Base-by-base conservation (phyloP, 176 grass and related monocot genomes). In the Otatea glauca region DNA sequence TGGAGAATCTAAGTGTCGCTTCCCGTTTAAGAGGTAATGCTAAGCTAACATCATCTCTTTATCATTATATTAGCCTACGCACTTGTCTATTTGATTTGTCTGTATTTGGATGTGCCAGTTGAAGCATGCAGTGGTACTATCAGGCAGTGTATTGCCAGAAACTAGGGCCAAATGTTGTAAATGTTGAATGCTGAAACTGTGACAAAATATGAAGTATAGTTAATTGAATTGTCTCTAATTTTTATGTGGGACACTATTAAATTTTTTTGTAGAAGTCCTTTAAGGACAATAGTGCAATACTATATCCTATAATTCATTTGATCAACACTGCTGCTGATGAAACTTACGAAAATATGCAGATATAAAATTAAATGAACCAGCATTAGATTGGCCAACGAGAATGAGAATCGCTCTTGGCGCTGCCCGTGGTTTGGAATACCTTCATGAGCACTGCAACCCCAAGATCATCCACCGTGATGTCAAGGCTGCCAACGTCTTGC, bases 391-490 rank as follows among this genome's bases (percentile, higher is more conserved):
- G 95, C 34, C 75, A 27, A 91, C 65, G 32, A 94, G 95, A 80
- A 85, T 76, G 71, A 76, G 6, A 60, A 84, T 97, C 18, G 88
- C 95, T 70, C 76, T 94, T 66, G 95, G 89, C 5, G 74, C 95
- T 73, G 95, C 95, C 39, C 75, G 79, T 84, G 95, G 95, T 55
- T 77, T 97, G 64, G 90, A 93, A 63, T 97, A 97, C 75, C 90
- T 97, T 66, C 95, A 97, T 67, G 95, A 97, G 70, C 90, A 94
- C 54, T 94, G 95, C 83, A 91, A 94, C 60, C 95, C 95, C 38
- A 97, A 93, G 71, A 90, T 97, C 34, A 97, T 97, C 44, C 95
- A 97, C 75, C 90, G 95, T 39, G 95, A 97, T 41, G 92, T 94
- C 68, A 97, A 94, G 85, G 92, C 95, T 79, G 95, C 92, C 23